Evolutionary conservation across 2,329 filamentous ascomycete genomes (phyloP).

Genomic region (Westerdykella aurantiaca): DNA sequence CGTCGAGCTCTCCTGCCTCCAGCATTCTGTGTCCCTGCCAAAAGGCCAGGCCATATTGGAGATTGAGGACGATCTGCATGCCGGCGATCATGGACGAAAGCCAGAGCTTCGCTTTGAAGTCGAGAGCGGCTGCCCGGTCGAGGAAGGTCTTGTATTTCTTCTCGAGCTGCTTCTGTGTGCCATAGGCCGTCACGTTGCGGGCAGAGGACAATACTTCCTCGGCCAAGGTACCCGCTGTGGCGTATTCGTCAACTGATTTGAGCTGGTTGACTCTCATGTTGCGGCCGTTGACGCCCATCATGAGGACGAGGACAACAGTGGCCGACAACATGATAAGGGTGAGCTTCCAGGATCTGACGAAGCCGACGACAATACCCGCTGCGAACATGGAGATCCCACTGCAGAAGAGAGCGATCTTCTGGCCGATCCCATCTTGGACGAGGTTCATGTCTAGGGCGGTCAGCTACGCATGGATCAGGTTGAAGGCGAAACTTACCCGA

Average conservation of each 20-base stretch:
- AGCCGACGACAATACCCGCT: slow-evolving; percentile 85
- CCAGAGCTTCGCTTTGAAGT: slow-evolving; percentile 66
- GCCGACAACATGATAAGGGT: slow-evolving; percentile 81
- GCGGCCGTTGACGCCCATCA: slow-evolving; percentile 67
- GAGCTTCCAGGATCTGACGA: slow-evolving; percentile 87
- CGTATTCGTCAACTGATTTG: slow-evolving; percentile 69
- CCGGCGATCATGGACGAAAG: slow-evolving; percentile 73
- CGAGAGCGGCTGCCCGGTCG: slow-evolving; percentile 64
- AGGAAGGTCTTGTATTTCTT: slow-evolving; percentile 77
- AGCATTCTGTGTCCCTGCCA: slow-evolving; percentile 55
- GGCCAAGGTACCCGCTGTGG: slow-evolving; percentile 76
- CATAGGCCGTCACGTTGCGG: slow-evolving; percentile 86
- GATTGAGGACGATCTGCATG: slow-evolving; percentile 78
- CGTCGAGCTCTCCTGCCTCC: slow-evolving; percentile 47
- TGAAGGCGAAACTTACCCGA: slow-evolving; percentile 67
- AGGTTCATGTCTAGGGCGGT: slow-evolving; percentile 77
- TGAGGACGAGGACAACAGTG: slow-evolving; percentile 68
- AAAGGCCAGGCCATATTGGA: slow-evolving; percentile 54
- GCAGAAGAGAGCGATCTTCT: slow-evolving; percentile 34
- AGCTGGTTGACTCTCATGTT: slow-evolving; percentile 75
- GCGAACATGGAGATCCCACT: slow-evolving; percentile 54
- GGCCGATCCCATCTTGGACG: slow-evolving; percentile 78
- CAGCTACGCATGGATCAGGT: slow-evolving; percentile 76
- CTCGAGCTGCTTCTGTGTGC: slow-evolving; percentile 87
- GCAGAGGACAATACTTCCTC: slow-evolving; percentile 95